Base-by-base conservation (phyloP, 2,329 filamentous ascomycete species). In the Sporothrix protearum region DNA sequence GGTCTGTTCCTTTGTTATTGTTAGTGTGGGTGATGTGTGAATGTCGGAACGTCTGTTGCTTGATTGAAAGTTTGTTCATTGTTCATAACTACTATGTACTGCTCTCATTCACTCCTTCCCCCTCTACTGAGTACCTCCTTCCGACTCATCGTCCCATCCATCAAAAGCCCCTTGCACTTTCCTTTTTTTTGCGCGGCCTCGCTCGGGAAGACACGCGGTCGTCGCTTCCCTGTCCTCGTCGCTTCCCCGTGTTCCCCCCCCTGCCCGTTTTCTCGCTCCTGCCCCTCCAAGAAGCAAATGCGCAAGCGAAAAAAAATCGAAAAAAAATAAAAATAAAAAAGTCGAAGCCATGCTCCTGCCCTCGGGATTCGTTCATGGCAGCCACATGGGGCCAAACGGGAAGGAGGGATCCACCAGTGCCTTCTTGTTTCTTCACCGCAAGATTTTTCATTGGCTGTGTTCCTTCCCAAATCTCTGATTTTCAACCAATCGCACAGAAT, bases 391-490 rank as follows among this genome's bases (percentile, higher is more conserved):
- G 42, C 51, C 68, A 51, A 42, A 47, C 59, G 22, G 70, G 49
- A 59, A 39, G 63, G 70, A 71, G 53, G 70, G 63, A 49, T 61
- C 51, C 61, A 68, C 63, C 59, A 64, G 59, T 64, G 30, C 10
- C 36, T 39, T 25, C 59, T 61, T 33, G 57, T 39, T 49, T 49
- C 45, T 66, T 33, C 47, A 67, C 70, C 19, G 28, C 39, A 68
- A 22, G 51, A 68, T 51, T 68, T 68, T 61, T 42, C 63, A 71
- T 71, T 71, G 70, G 70, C 51, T 59, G 28, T 51, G 16, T 59
- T 42, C 33, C 2, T 33, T 22, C 22, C 33, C 33, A 42, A 66
- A 53, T 1, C 25, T 16, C 57, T 36, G 25, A 66, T 45, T 71
- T 71, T 68, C n/a, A 28, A 39, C 70, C 70, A 71, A 71, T 71